Evolutionary conservation across 2,329 filamentous ascomycete species (phyloP), one percentile per base, ranked within the genome.

Genomic region (Fusarium sp.): DNA sequence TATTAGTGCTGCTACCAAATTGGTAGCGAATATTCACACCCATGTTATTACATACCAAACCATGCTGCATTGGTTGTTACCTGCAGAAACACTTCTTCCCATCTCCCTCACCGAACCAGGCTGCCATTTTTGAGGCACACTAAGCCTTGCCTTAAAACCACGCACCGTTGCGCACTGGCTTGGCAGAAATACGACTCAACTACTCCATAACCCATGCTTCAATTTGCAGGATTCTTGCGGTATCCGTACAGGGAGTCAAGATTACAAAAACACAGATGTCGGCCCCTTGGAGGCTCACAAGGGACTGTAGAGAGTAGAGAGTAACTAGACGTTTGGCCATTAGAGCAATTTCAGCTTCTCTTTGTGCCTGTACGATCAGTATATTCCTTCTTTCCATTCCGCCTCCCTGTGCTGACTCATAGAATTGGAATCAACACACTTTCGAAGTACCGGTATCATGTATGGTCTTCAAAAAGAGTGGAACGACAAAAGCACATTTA

Each of bases 41-140:
- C 34, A 45, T 60, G 34, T 53, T 61, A 61, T 60, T 61, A 56
- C 57, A 60, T 45, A 60, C 56, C 40, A 39, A 60, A 51, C 69
- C 59, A 72, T 59, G 53, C 64, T 71, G 32, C 44, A 61, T 72
- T 69, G 59, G 65, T 68, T 56, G 59, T 51, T 52, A 49, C 65
- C 63, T 66, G 59, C 69, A 72, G 69, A 62, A 63, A 54, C 44
- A 42, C 34, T 38, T 48, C 67, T 60, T 68, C 43, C 56, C 39
- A 45, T 55, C 53, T 51, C 38, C 28, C 32, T 68, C 60, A 66
- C 65, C 65, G 60, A 62, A 47, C 42, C 44, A 50, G 55, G 50
- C 51, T 61, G 44, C 43, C 50, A 56, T 55, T 11, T 45, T 38
- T n/a, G 23, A 49, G 38, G 21, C 43, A 63, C 47, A 48, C 38